Evolutionary conservation across 257 asterid species (phyloP), one percentile per base, ranked within the genome.

Genomic region (Lycium barbarum): DNA sequence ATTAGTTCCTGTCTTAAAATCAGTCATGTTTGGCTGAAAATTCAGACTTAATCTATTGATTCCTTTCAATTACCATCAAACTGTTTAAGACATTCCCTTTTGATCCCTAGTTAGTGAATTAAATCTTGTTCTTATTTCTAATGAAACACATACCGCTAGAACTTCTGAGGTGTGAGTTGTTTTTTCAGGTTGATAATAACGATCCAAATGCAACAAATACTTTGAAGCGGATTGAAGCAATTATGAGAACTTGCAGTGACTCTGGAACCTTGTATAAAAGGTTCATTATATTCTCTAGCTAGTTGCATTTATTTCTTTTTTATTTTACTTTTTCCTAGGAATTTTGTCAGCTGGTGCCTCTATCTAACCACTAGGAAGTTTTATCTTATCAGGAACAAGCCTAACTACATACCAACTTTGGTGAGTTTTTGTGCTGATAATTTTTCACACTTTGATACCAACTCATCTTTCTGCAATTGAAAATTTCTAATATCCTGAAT

Each of bases 191-290:
- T 85, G 94, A 92, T 57, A 92, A 90, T 71, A 90, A 83, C 38
- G 98, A 94, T 90, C 99, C 95, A 17, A 96, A 93, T 87, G 93
- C 99, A 79, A 89, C 87, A 87, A 94, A 89, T 87, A 93, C 98
- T 3, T 92, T 86, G 57, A 91, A 89, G 73, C 86, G 81, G 79
- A 66, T 96, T 47, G 98, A 96, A 89, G 84, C 89, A 54, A 90
- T 92, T 80, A 81, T 94, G 92, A 94, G 88, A 87, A 78, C 87
- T 22, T 94, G 99, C 97, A 92, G 91, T 92, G 98, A 92, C 33
- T 94, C 98, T 36, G 98, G 97, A 88, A 88, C 90, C 67, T 73
- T 90, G 36, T 53, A 26, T 81, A 80, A 84, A 63, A 88, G 92
- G 91, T 90, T 82, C 36, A 70, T 12, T 57, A 14, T 49, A 68